Percentiles rank a stretch among this genome's conserved stretches.
phyloP scores from a whole-genome alignment of 306 rosid species.

The Biancaea sappan region DNA sequence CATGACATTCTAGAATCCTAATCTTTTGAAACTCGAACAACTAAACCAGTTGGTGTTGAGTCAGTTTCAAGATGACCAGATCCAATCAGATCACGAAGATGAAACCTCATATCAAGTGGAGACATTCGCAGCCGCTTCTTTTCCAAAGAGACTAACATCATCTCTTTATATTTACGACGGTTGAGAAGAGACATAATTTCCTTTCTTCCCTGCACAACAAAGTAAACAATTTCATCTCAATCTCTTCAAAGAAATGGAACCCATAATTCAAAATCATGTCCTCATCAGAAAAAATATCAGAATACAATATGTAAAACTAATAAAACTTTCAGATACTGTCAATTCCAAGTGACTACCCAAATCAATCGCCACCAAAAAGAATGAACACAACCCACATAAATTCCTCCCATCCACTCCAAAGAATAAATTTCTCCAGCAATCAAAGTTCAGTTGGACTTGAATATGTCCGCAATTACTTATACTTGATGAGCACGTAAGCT shows the following conservation, averaged over 20 bases:
- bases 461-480: not conserved
- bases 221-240: conserved; percentile 26
- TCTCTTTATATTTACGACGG: conserved; percentile 75
- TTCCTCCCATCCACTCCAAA: not conserved
- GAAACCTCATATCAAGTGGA: conserved; percentile 80
- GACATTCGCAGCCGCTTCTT: conserved; percentile 81
- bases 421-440: conserved; percentile 15
- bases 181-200: conserved; percentile 79
- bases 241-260: not conserved
- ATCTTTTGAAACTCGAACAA: conserved; percentile 74
- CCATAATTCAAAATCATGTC: not conserved
- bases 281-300: not conserved
- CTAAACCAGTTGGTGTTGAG: conserved; percentile 72
- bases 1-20: conserved; percentile 39
- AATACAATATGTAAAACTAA: not conserved
- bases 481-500: not conserved
- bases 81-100: conserved; percentile 90
- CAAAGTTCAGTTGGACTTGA: conserved; percentile 11
- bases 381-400: conserved; percentile 19
- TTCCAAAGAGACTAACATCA: conserved; percentile 77
- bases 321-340: not conserved
- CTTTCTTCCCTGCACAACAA: conserved; percentile 80
- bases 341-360: conserved; percentile 25
- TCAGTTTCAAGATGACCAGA: conserved; percentile 71
- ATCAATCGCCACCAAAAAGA: not conserved